Conservation (phyloP, 2,329 filamentous ascomycete genomes). For the Aspergillus novoparasiticus region DNA sequence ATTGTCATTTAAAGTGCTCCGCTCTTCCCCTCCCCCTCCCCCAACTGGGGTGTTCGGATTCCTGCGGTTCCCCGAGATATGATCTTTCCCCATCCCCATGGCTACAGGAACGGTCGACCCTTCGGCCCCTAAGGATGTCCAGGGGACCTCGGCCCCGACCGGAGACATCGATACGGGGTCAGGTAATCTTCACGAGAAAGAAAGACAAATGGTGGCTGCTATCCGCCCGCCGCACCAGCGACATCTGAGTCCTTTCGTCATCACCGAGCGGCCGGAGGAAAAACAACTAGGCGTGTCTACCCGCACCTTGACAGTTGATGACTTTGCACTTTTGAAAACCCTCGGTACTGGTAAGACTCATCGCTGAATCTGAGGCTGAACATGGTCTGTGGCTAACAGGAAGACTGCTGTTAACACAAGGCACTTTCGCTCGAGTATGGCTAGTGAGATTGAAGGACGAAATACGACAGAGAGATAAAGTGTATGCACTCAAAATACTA, state of each 20-base stretch:
- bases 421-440: constrained; percentile 56
- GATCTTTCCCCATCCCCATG: constrained; percentile 39
- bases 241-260: constrained; percentile 39
- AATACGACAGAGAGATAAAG: constrained; percentile 37
- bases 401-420: constrained; percentile 31
- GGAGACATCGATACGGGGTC: constrained; percentile 20
- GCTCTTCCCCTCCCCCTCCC: background rate
- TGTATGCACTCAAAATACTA: constrained; percentile 54
- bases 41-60: background rate
- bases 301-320: constrained; percentile 40
- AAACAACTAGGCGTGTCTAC: constrained; percentile 43
- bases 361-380: constrained; percentile 8
- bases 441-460: constrained; percentile 46
- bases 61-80: constrained; percentile 32
- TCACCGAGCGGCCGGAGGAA: constrained; percentile 41
- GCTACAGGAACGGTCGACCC: constrained; percentile 43
- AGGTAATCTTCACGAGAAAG: constrained; percentile 30
- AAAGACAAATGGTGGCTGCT: constrained; percentile 34
- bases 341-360: constrained; percentile 49
- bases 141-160: constrained; percentile 22
- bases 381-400: constrained; percentile 16
- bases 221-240: constrained; percentile 32
- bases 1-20: constrained; percentile 15
- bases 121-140: constrained; percentile 33
- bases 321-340: constrained; percentile 53